Evolutionary conservation across 2,329 filamentous ascomycete species (phyloP).

Genomic region (Claviceps africana): DNA sequence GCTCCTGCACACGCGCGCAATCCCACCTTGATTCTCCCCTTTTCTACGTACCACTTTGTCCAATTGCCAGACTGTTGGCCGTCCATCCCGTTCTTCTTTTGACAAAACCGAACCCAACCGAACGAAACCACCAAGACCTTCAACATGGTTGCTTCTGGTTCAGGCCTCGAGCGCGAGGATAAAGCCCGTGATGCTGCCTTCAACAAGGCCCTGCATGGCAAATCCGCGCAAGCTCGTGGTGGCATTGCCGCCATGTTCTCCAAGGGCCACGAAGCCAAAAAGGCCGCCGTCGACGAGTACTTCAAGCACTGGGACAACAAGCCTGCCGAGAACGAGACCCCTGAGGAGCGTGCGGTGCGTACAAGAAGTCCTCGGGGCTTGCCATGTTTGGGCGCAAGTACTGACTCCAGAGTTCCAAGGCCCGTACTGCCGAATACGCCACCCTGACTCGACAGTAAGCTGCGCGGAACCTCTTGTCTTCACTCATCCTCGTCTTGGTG

Average conservation of each 20-base stretch:
- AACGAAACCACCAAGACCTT: constrained; percentile 10
- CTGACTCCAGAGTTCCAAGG: constrained; percentile 30
- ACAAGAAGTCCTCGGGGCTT: not conserved
- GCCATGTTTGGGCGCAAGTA: not conserved
- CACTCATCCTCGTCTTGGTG: too few species aligned
- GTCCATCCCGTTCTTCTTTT: constrained; percentile 3
- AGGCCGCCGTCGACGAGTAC: constrained; percentile 77
- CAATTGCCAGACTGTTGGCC: not conserved
- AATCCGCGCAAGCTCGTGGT: constrained; percentile 52
- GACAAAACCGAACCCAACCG: not conserved
- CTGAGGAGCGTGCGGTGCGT: constrained; percentile 62
- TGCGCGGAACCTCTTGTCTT: not conserved
- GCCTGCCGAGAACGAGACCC: constrained; percentile 62
- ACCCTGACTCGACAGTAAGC: constrained; percentile 82
- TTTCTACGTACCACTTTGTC: not conserved
- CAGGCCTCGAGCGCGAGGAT: constrained; percentile 63
- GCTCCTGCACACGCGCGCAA: not conserved
- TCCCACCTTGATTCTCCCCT: not conserved
- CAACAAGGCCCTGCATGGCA: constrained; percentile 74
- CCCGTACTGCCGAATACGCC: constrained; percentile 76
- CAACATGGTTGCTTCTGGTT: constrained; percentile 29
- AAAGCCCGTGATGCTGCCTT: constrained; percentile 77
- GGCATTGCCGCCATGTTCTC: constrained; percentile 72
- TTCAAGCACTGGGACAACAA: constrained; percentile 97
- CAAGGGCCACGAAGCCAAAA: constrained; percentile 64